Base-by-base conservation (phyloP, 805 yeast genomes). In the Hyphopichia homilentoma region DNA sequence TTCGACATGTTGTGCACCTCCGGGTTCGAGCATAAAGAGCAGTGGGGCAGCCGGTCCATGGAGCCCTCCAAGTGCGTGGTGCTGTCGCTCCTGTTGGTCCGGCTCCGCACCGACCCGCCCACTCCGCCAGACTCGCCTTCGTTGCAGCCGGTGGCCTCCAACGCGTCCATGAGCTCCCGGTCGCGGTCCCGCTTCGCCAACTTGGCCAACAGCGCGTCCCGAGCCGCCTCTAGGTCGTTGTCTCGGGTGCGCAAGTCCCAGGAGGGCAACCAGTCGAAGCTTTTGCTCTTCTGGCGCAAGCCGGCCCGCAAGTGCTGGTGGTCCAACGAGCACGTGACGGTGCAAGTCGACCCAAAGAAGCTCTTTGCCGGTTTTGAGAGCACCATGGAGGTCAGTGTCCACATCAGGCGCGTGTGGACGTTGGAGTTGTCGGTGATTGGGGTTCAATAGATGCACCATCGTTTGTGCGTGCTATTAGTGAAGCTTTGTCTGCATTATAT, bases 281-380 rank as follows among this genome's bases (percentile, higher is more conserved):
- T 93, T 32, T 67, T 93, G 22, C 63, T 93, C 32, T 93, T 93
- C 53, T 93, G 98, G 97, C 75, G 95, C 41, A 93, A 93, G 54
- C 98, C 98, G 1, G 98, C 98, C 2, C 75, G 97, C 52, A 93
- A 93, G 54, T 93, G 98, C 63, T 93, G 98, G 98, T 93, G 98
- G 98, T 73, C 85, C 5, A 77, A 79, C 52, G 75, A 77, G 27
- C 65, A 59, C 18, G 58, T 76, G 14, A 79, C 76, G 6, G 54
- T 76, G 15, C 59, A 59, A 21, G 42, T 73, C 4, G 39, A 52
- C 44, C 48, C 43, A 16, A 51, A 43, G 28, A 54, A 51, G 25
- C 26, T 47, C 9, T 36, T 45, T 32, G 25, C 31, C 7, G 29
- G 25, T 17, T 25, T 33, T 15, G 48, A 21, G 27, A 40, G 25